Percentiles rank a stretch among this genome's conserved stretches.
Evolutionary conservation across 108 stramenopile species (phyloP).

Genomic region (Schizochytrium sp.): DNA sequence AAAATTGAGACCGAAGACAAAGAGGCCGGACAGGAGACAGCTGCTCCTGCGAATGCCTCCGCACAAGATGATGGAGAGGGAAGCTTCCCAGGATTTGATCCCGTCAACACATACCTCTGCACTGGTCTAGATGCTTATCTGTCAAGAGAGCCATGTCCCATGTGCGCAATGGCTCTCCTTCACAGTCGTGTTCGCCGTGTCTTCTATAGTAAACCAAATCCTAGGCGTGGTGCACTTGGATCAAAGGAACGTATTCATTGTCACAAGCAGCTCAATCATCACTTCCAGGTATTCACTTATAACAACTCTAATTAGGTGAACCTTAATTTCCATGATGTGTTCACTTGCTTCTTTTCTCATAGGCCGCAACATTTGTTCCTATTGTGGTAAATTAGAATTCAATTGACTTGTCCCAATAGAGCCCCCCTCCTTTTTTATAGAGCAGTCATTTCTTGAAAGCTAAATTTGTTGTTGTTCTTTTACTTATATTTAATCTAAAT

Average conservation of each 20-base stretch:
- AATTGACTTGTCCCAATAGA: no score
- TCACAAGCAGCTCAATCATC: constrained; percentile 62
- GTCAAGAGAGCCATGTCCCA: constrained; percentile 72
- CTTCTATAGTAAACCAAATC: constrained; percentile 62
- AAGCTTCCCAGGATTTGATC: background rate
- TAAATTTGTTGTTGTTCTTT: no score
- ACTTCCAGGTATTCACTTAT: constrained; percentile 61
- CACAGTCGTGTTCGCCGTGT: constrained; percentile 75
- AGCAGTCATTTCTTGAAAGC: no score
- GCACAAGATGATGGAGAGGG: background rate
- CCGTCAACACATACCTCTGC: constrained; percentile 73
- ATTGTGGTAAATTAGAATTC: no score
- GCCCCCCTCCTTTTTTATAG: no score
- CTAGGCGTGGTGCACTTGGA: constrained; percentile 66
- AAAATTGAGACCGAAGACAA: no score
- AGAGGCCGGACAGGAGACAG: no score
- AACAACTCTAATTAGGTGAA: background rate
- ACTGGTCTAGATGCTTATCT: constrained; percentile 76
- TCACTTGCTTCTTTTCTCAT: no score
- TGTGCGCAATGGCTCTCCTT: constrained; percentile 79
- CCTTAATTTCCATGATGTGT: no score
- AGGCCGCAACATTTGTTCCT: no score
- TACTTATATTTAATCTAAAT: no score
- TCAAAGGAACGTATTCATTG: constrained; percentile 57
- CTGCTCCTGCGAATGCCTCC: no score